Evolutionary conservation across 169 alveolate species (phyloP), one percentile per base, ranked within the genome.

Genomic region (Pseudocohnilembus persalinus): DNA sequence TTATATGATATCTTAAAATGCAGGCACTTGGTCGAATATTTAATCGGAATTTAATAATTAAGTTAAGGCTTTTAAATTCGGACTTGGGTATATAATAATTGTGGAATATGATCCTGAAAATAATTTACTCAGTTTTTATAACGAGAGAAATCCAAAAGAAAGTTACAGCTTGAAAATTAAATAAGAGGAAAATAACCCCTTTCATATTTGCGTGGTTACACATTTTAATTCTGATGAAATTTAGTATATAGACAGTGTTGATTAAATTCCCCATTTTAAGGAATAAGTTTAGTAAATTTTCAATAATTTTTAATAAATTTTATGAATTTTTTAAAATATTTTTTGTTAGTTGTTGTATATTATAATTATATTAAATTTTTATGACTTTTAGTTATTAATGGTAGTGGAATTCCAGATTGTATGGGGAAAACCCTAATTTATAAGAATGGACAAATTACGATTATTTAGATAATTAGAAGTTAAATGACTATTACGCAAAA

Each of bases 1-100:
- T 73, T 73, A 73, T 73, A 73, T 73, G 76, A 73, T 73, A n/a
- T 73, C 76, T 6, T 26, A 26, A 26, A 73, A 73, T 73, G 76
- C 76, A 73, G 76, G 76, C 6, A 73, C 32, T 73, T 73, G 76
- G 76, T 15, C 30, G 20, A 73, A 29, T 26, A 73, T 26, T 73
- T 73, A 73, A 73, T 26, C 31, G 1, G 33, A 73, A 73, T 26
- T 29, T 6, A 73, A 73, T 28, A 73, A 73, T 73, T 73, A 29
- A 6, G 31, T 73, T 1, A 73, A 73, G 31, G 28, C 76, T 6
- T 73, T 73, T 26, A 29, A 26, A 26, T 73, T 73, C 31, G 76
- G 33, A 73, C 28, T n/a, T 1, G 31, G 31, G 6, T 4, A 73
- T 26, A 29, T 73, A 29, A 29, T 73, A n/a, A 73, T 73, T 73